A percentile compares a stretch with the other conserved stretches of the same genome.
Conservation (phyloP, 345 rosid genomes). For the Pugionium dolabratum region DNA sequence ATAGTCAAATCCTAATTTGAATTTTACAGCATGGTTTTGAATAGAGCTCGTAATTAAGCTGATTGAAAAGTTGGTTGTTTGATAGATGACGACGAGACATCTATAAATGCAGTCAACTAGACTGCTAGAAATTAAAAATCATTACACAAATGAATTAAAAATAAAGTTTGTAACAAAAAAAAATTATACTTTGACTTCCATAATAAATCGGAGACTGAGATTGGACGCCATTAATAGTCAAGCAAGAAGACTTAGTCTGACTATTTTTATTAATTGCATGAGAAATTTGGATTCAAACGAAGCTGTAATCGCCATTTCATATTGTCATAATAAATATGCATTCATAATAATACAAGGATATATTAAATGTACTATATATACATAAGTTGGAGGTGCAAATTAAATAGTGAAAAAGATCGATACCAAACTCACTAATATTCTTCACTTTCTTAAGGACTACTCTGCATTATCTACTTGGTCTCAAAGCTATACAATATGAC, state of each 20-base stretch:
- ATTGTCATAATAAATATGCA: constrained; percentile 9
- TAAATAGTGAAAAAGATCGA: constrained; percentile 39
- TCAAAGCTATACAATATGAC: constrained; percentile 10
- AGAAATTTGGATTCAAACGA: background rate
- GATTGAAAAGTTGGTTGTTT: constrained; percentile 17
- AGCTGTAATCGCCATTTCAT: constrained; percentile 9
- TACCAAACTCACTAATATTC: constrained; percentile 19
- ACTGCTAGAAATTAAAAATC: background rate
- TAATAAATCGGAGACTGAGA: constrained; percentile 14
- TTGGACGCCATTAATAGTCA: constrained; percentile 31
- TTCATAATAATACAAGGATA: constrained; percentile 3
- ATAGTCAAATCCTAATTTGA: constrained; percentile 1
- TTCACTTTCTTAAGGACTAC: constrained; percentile 7
- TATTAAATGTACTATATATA: background rate
- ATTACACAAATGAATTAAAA: background rate
- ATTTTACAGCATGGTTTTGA: constrained; percentile 20
- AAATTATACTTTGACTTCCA: constrained; percentile 19
- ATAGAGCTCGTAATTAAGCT: constrained; percentile 8
- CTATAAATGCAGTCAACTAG: constrained; percentile 41
- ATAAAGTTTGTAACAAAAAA: no score
- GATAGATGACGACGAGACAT: constrained; percentile 27
- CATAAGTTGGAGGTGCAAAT: constrained; percentile 8
- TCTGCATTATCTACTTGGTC: constrained; percentile 14
- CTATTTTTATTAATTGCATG: constrained; percentile 18
- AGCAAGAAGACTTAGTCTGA: constrained; percentile 19